These are phyloP conservation scores for Xanthoceras sorbifolium DNA, from an alignment of 345 rosid species.

Conservation along the genomic window DNA sequence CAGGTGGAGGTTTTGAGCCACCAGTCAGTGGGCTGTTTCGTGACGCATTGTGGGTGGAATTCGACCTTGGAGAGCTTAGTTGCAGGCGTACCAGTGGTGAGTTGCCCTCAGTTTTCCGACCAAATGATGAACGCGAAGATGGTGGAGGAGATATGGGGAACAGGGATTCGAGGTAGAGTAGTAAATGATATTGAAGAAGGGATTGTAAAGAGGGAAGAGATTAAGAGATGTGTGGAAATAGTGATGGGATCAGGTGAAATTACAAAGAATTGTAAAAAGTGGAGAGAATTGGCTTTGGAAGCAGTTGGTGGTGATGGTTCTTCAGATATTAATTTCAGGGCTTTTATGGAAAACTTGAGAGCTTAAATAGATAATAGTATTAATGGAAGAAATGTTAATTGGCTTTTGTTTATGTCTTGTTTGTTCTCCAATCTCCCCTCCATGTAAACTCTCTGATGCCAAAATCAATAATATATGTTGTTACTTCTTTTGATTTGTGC, in stretches of 20 bases:
- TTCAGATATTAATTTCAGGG: constrained; percentile 27
- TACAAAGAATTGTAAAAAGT: constrained; percentile 32
- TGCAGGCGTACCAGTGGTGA: constrained; percentile 43
- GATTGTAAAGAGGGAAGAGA: constrained; percentile 33
- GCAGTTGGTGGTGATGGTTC: constrained; percentile 33
- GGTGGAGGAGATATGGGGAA: constrained; percentile 37
- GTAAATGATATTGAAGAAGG: constrained; percentile 17
- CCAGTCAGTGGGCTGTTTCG: constrained; percentile 40
- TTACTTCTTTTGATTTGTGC: no score
- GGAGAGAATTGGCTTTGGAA: constrained; percentile 38
- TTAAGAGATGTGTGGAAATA: constrained; percentile 34
- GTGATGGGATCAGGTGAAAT: constrained; percentile 36
- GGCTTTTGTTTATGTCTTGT: neutral
- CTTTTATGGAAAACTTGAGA: constrained; percentile 22
- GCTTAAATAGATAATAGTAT: neutral
- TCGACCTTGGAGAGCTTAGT: constrained; percentile 40
- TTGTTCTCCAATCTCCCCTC: no score
- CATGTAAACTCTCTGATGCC: no score
- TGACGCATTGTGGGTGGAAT: constrained; percentile 54
- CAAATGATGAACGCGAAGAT: constrained; percentile 42
- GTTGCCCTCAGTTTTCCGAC: constrained; percentile 42
- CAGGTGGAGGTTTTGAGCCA: constrained; percentile 48
- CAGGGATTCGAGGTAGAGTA: constrained; percentile 26
- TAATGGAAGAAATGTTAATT: neutral
- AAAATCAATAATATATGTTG: no score